Percentiles rank a stretch among this genome's conserved stretches.
Evolutionary conservation across 257 asterid genomes (phyloP).

Genomic region (Mitragyna speciosa): DNA sequence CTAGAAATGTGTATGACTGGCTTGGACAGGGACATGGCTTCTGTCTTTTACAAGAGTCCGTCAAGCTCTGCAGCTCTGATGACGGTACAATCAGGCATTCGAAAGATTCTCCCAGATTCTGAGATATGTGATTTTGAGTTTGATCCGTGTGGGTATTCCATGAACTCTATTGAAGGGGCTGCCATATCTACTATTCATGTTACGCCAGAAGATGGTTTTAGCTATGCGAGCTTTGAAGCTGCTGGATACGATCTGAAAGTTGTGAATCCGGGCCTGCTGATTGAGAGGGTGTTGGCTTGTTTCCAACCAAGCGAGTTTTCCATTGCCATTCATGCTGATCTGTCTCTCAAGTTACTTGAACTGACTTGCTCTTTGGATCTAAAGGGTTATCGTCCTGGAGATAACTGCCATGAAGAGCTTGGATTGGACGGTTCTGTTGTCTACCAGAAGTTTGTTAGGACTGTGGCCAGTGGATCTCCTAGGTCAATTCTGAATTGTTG

Average conservation of each 20-base stretch:
- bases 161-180: constrained; percentile 73
- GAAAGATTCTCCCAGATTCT: constrained; percentile 69
- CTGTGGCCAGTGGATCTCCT: constrained; percentile 59
- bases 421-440: constrained; percentile 60
- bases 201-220: constrained; percentile 86
- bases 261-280: constrained; percentile 38
- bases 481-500: constrained; percentile 71
- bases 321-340: constrained; percentile 56
- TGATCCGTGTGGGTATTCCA: constrained; percentile 87
- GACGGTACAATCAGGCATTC: constrained; percentile 63
- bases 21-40: constrained; percentile 61
- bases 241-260: constrained; percentile 61
- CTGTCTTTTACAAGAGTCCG: constrained; percentile 59
- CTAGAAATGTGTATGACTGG: constrained; percentile 91
- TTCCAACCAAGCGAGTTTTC: constrained; percentile 65
- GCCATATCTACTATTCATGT: constrained; percentile 77
- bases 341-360: constrained; percentile 37
- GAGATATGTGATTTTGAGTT: constrained; percentile 73
- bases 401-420: constrained; percentile 48
- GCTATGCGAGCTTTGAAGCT: constrained; percentile 86
- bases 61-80: constrained; percentile 53
- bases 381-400: constrained; percentile 46
- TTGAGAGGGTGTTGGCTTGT: constrained; percentile 66
- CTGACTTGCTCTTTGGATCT: constrained; percentile 32
- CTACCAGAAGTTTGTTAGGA: constrained; percentile 61